Evolutionary conservation across 768 basidiomycete genomes (phyloP).

Genomic region (Asterophora lycoperdoides): DNA sequence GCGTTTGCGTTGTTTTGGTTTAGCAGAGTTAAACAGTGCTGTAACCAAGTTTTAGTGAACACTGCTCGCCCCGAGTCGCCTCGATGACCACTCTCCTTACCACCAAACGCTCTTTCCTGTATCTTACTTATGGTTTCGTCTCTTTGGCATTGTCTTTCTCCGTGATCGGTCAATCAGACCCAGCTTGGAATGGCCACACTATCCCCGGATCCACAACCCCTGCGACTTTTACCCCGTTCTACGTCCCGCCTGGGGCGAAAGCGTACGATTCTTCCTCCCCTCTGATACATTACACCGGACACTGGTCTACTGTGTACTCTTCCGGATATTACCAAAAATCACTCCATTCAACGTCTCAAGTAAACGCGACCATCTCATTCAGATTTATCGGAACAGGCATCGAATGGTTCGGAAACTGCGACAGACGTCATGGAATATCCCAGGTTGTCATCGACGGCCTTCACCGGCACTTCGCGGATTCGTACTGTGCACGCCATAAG

Average conservation of each 20-base stretch:
- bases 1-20: too few relatives aligned
- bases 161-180: slow-evolving; percentile 24
- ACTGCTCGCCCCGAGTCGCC: neutral
- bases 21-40: too few relatives aligned
- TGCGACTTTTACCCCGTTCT: slow-evolving; percentile 59
- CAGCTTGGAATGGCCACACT: slow-evolving; percentile 69
- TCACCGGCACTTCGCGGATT: slow-evolving; percentile 41
- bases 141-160: slow-evolving; percentile 10
- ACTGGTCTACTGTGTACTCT: slow-evolving; percentile 55
- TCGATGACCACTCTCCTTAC: slow-evolving; percentile 11
- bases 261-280: slow-evolving; percentile 68
- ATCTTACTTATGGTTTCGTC: slow-evolving; percentile 12
- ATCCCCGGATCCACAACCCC: slow-evolving; percentile 44
- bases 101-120: slow-evolving; percentile 5
- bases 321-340: slow-evolving; percentile 46
- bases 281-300: slow-evolving; percentile 56
- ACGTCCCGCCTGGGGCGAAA: slow-evolving; percentile 69
- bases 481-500: slow-evolving; percentile 29
- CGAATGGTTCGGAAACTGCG: slow-evolving; percentile 71
- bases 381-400: slow-evolving; percentile 70
- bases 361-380: slow-evolving; percentile 48
- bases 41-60: too few relatives aligned
- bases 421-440: slow-evolving; percentile 49
- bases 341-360: slow-evolving; percentile 44
- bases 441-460: slow-evolving; percentile 57